Evolutionary conservation across 2,329 filamentous ascomycete genomes (phyloP).

Genomic region (Calonectria crousiana): DNA sequence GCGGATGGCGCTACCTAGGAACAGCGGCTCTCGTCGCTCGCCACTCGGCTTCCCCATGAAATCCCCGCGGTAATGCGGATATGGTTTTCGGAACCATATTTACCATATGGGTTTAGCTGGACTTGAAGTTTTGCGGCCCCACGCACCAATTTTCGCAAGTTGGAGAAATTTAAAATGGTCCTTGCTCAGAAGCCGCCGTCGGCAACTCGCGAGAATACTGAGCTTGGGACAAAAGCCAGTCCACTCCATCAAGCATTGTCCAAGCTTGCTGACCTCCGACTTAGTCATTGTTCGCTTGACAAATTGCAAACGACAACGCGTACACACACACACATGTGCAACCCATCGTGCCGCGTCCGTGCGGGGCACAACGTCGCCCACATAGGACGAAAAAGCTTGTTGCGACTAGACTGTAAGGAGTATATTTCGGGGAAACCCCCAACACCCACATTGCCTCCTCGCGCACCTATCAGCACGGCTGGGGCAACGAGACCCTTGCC

Average conservation of each 20-base stretch:
- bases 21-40: background rate
- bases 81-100: background rate
- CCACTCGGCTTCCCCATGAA: background rate
- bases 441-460: background rate
- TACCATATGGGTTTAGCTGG: background rate
- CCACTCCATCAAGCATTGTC: background rate
- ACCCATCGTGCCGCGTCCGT: background rate
- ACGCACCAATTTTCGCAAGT: background rate
- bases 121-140: background rate
- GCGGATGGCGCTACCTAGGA: background rate
- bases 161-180: background rate
- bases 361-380: background rate
- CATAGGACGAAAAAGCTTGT: background rate
- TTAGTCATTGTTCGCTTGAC: background rate
- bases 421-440: slow-evolving; percentile 1
- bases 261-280: background rate
- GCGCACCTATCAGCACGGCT: background rate
- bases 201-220: background rate
- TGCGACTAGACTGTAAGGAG: background rate
- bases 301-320: background rate
- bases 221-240: background rate
- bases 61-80: background rate
- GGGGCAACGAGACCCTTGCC: background rate
- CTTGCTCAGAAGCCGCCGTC: no score
- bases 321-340: no score